phyloP scores from a whole-genome alignment of 139 green algal genomes.

The Marvania coccoides region DNA sequence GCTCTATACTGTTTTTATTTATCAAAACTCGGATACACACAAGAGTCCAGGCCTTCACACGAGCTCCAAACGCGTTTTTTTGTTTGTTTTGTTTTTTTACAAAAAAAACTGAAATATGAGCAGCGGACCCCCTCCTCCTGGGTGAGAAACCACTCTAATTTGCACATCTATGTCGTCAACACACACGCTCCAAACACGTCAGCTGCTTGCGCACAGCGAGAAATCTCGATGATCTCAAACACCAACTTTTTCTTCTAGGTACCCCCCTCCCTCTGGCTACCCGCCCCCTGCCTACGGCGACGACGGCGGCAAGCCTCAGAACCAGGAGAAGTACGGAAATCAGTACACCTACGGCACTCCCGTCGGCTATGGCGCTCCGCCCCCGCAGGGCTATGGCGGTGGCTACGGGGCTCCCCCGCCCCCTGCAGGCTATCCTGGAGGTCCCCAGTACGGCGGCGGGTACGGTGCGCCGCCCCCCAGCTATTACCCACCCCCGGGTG shows the following conservation, averaged over 20 bases:
- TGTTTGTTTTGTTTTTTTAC: no score
- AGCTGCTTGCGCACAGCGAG: no score
- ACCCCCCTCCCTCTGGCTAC: slow-evolving; percentile 4
- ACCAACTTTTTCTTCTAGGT: not conserved
- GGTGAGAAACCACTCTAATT: not conserved
- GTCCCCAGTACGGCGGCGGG: not conserved
- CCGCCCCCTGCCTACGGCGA: not conserved
- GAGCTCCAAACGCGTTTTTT: no score
- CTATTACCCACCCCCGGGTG: slow-evolving; percentile 15
- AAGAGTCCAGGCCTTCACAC: no score
- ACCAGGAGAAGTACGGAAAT: not conserved
- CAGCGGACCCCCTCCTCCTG: not conserved
- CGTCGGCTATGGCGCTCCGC: not conserved
- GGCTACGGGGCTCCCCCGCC: not conserved
- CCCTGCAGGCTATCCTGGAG: slow-evolving; percentile 4
- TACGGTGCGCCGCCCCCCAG: slow-evolving; percentile 1
- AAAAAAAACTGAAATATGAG: no score
- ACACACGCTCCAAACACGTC: no score
- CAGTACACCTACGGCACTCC: not conserved
- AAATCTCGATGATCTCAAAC: not conserved
- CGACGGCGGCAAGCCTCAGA: not conserved
- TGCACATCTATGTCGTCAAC: not conserved
- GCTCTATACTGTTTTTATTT: no score
- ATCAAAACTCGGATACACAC: no score
- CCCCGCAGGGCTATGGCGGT: not conserved